phyloP scores from a whole-genome alignment of 2,329 filamentous ascomycete species.

The Podosphaera leucotricha region DNA sequence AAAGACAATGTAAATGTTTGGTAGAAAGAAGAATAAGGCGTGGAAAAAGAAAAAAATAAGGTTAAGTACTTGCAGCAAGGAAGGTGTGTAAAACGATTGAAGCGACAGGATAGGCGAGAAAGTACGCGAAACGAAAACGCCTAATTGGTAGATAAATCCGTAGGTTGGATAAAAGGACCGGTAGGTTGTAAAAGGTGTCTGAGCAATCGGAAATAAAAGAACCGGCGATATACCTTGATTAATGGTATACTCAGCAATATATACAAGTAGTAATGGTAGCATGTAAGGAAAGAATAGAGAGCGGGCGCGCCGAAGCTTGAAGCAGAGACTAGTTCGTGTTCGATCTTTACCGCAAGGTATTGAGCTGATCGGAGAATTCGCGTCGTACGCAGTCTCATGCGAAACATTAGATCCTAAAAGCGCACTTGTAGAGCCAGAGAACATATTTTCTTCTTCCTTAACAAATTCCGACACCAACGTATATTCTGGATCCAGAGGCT shows the following conservation, averaged over 20 bases:
- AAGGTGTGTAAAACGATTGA: conserved; percentile 58
- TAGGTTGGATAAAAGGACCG: conserved; percentile 90
- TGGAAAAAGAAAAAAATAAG: conserved; percentile 51
- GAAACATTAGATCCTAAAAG: neutral
- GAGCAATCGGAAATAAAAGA: conserved; percentile 56
- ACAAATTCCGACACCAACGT: neutral
- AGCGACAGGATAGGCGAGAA: conserved; percentile 73
- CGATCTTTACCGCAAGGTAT: neutral
- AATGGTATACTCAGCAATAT: conserved; percentile 90
- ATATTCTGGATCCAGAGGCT: conserved; percentile 18
- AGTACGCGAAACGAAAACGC: conserved; percentile 83
- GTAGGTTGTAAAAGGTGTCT: conserved; percentile 57
- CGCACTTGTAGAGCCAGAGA: neutral
- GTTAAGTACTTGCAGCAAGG: conserved; percentile 61
- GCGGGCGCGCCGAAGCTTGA: conserved; percentile 40
- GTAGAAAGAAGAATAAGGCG: conserved; percentile 58
- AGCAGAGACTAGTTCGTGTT: conserved; percentile 14
- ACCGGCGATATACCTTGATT: conserved; percentile 88
- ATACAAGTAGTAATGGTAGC: conserved; percentile 77
- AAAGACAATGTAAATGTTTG: conserved; percentile 70
- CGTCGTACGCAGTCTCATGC: neutral
- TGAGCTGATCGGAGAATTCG: neutral
- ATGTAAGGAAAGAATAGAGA: conserved; percentile 60
- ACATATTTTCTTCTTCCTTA: neutral
- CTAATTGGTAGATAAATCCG: conserved; percentile 79